Base-by-base conservation (phyloP, 306 rosid species). In the Corylus avellana region DNA sequence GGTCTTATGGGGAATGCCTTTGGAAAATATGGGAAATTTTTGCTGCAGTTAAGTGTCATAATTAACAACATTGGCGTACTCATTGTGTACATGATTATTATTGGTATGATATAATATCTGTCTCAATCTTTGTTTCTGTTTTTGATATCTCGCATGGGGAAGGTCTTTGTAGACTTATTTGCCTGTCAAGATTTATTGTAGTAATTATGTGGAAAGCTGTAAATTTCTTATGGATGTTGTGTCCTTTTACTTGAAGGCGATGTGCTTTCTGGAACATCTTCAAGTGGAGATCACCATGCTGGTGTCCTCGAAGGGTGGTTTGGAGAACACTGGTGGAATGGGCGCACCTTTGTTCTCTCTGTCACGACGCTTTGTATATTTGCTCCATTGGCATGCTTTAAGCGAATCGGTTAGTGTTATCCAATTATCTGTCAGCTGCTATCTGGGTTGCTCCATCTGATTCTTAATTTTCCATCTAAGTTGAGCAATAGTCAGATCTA, bases 281-380 rank as follows among this genome's bases (percentile, higher is more conserved):
- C 97, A 39, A 83, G 81, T 83, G 92, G 85, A 79, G 84, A 70
- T 89, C 97, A 91, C 84, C 98, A 93, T 63, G 37, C 82, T 1
- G 98, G 98, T 56, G 79, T 93, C 16, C 88, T 93, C 74, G 98
- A 93, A 87, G 97, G 97, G 66, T 90, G 98, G 98, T 93, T 93
- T 84, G 98, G 98, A 77, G 87, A 59, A 53, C 88, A 87, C 14
- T 91, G 97, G 98, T 93, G 95, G 98, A 93, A 88, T 55, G 92
- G 88, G 29, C 93, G 97, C 29, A 13, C 82, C 66, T 42, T 87
- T 78, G 81, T 93, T 77, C 88, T 93, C 75, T 73, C 84, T 66
- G 32, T 93, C 62, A 86, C 93, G 16, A 89, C 95, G 27, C 81
- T 89, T 46, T 78, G 62, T 71, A 77, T 93, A 69, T 89, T 93